Conservation (phyloP, 306 rosid species). For the Rosa multiflora region DNA sequence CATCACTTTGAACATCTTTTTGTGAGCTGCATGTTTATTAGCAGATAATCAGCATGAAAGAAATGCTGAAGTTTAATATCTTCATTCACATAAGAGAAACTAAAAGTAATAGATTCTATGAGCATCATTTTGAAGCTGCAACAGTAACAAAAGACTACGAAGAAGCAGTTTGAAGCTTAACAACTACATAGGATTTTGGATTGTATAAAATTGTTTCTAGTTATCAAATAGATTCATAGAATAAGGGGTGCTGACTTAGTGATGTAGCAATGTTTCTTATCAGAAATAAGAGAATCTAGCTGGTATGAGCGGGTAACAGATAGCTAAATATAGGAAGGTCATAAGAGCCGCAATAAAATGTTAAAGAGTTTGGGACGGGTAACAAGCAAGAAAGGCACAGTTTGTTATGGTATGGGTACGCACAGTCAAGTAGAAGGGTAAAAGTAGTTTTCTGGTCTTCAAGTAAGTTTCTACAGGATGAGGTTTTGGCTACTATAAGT, state of each 20-base stretch:
- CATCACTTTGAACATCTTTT: conserved; percentile 48
- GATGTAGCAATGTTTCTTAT: neutral
- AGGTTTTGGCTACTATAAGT: neutral
- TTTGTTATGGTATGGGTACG: neutral
- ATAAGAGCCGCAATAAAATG: neutral
- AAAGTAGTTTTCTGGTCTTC: neutral
- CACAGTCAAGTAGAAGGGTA: neutral
- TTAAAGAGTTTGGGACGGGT: neutral
- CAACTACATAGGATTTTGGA: neutral
- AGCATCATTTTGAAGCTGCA: neutral
- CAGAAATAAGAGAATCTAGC: neutral
- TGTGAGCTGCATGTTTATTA: conserved; percentile 46
- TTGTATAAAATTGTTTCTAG: neutral
- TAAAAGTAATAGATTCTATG: neutral
- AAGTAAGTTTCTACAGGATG: neutral
- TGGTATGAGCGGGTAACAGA: neutral
- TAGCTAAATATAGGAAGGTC: neutral
- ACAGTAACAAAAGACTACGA: neutral
- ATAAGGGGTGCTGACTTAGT: neutral
- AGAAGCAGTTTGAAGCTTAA: neutral
- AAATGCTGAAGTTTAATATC: neutral
- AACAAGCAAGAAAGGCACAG: neutral
- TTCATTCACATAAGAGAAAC: neutral
- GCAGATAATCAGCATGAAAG: conserved; percentile 12
- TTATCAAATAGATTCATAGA: neutral